Evolutionary conservation across 2,329 filamentous ascomycete species (phyloP), one percentile per base, ranked within the genome.

Genomic region (Cercospora berteroae): DNA sequence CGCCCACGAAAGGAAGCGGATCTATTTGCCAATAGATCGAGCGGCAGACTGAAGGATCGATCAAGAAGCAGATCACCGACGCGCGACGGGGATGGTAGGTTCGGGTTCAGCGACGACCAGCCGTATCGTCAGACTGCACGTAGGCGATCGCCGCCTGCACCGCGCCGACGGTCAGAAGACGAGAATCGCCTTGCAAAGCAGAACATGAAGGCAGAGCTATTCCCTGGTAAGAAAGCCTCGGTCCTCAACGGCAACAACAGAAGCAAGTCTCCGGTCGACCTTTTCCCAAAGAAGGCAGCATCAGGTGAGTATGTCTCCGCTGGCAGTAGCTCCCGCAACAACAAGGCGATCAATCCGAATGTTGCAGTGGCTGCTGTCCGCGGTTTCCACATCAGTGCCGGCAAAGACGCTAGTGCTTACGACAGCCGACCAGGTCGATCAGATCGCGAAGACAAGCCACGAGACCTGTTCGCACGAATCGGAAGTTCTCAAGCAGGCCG

Each of bases 61-160:
- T 57, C 61, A 13, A 84, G 87, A 69, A 89, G 86, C 75, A 87
- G 87, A 18, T 89, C 87, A 6, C 87, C 87, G 29, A 73, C 71
- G 59, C 77, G 81, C 57, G 81, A 83, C 42, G 83, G 81, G 12
- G 81, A 83, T 63, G 82, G 85, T 18, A 79, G 81, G 4, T 81
- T 78, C 42, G 83, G 83, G 6, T 84, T 84, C 70, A 76, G 75
- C n/a, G 82, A 86, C 29, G 80, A 83, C 60, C 81, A 83, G 16
- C 79, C 85, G 57, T 78, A 81, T 71, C 68, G 81, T 75, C 64
- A 77, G 73, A 70, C 80, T 76, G 67, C 81, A 73, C 79, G 82
- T 25, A 79, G 79, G 67, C 77, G 82, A 44, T 82, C 80, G 64
- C 76, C 77, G 23, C 81, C 79, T 18, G 80, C 80, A 55, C 74